Conservation (phyloP, 768 basidiomycete genomes). For the Lactarius tabidus region DNA sequence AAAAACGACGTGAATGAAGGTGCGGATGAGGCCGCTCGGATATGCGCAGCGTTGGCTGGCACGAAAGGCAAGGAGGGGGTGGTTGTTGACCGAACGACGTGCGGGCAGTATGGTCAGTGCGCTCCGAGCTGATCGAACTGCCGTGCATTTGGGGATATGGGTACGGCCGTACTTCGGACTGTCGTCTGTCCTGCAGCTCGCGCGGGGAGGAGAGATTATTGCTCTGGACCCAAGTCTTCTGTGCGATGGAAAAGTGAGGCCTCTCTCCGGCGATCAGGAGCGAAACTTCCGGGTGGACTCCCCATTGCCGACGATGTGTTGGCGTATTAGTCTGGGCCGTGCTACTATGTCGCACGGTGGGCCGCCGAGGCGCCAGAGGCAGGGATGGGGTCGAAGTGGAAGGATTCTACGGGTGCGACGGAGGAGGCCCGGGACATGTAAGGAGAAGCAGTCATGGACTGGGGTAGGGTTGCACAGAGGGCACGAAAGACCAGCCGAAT, state of each 20-base stretch:
- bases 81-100: slow-evolving; percentile 63
- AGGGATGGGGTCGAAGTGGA: slow-evolving; percentile 32
- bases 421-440: slow-evolving; percentile 28
- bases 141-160: slow-evolving; percentile 34
- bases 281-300: slow-evolving; percentile 21
- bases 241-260: slow-evolving; percentile 24
- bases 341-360: slow-evolving; percentile 7
- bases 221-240: slow-evolving; percentile 25
- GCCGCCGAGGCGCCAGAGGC: slow-evolving; percentile 25
- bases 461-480: slow-evolving; percentile 27
- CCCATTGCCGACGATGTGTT: slow-evolving; percentile 17
- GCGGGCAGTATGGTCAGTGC: slow-evolving; percentile 85
- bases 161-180: slow-evolving; percentile 24
- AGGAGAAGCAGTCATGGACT: slow-evolving; percentile 21
- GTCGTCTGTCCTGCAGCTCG: slow-evolving; percentile 16
- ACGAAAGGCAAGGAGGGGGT: slow-evolving; percentile 51
- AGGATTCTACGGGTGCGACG: slow-evolving; percentile 18
- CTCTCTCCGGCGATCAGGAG: slow-evolving; percentile 29
- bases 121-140: slow-evolving; percentile 74
- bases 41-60: slow-evolving; percentile 7
- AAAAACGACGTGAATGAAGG: slow-evolving; percentile 32
- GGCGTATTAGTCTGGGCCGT: slow-evolving; percentile 16
- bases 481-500: slow-evolving; percentile 47
- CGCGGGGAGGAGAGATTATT: slow-evolving; percentile 17
- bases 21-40: slow-evolving; percentile 15